Conservation (phyloP, 2,329 filamentous ascomycete species). For the Diaporthe longicolla region DNA sequence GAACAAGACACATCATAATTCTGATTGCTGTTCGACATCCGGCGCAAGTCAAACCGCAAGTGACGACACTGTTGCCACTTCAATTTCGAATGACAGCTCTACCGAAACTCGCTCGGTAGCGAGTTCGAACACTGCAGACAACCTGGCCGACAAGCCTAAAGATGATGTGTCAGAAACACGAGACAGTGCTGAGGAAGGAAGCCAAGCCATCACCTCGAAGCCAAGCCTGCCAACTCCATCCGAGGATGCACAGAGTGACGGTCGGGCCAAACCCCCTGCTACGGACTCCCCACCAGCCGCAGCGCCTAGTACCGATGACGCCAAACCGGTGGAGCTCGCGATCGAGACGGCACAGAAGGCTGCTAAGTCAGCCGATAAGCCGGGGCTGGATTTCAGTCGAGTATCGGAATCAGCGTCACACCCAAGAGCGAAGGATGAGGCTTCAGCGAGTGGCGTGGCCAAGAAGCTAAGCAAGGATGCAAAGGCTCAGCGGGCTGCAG, state of each 20-base stretch:
- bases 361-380: neutral
- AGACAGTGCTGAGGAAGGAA: neutral
- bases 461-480: constrained; percentile 33
- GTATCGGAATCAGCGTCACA: constrained; percentile 24
- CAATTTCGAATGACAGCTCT: neutral
- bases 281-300: neutral
- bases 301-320: neutral
- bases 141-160: neutral
- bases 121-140: neutral
- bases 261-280: neutral
- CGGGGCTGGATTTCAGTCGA: constrained; percentile 5
- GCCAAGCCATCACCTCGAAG: neutral
- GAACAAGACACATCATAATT: neutral
- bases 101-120: neutral
- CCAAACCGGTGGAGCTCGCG: neutral
- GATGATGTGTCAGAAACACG: neutral
- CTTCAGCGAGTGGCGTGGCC: neutral
- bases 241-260: neutral
- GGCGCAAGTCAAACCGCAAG: neutral
- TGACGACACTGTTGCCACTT: neutral
- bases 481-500: constrained; percentile 19
- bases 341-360: neutral
- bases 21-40: constrained; percentile 12
- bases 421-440: neutral
- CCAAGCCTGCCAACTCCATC: neutral